Percentiles rank a stretch among this genome's conserved stretches.
Conservation (phyloP, 2,329 filamentous ascomycete genomes). For the Cladophialophora chaetospira region DNA sequence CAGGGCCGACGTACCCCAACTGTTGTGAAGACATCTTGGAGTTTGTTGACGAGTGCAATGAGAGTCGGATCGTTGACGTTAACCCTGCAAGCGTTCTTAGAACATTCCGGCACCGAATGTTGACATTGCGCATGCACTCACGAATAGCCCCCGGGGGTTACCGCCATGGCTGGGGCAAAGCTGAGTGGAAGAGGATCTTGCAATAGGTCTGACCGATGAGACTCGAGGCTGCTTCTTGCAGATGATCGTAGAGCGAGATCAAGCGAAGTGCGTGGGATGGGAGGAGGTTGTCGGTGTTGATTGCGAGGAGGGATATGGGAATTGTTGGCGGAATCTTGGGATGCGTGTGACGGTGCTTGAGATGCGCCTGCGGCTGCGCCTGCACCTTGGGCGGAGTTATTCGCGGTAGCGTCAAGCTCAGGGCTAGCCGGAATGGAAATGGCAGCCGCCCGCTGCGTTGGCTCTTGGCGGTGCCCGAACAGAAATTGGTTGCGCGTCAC, state of each 20-base stretch:
- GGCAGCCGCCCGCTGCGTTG: not conserved
- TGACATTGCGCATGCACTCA: constrained; percentile 40
- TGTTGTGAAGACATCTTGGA: constrained; percentile 98
- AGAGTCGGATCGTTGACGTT: constrained; percentile 71
- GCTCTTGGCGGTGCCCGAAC: constrained; percentile 27
- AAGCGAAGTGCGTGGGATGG: constrained; percentile 12
- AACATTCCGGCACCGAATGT: constrained; percentile 14
- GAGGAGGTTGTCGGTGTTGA: constrained; percentile 5
- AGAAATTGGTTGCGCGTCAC: constrained; percentile 21
- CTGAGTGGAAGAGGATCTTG: constrained; percentile 23
- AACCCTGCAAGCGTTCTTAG: constrained; percentile 52
- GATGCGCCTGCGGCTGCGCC: constrained; percentile 12
- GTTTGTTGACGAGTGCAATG: constrained; percentile 91
- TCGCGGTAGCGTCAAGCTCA: not conserved
- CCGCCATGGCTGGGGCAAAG: constrained; percentile 46
- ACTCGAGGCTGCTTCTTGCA: constrained; percentile 21
- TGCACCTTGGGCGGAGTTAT: not conserved
- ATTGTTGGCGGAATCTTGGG: constrained; percentile 25
- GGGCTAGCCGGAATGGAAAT: not conserved
- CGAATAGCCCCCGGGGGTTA: constrained; percentile 47
- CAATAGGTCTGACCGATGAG: constrained; percentile 13
- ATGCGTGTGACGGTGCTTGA: constrained; percentile 9
- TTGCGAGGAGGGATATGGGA: constrained; percentile 16
- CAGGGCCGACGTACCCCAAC: constrained; percentile 68
- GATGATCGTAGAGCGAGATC: constrained; percentile 18